phyloP scores from a whole-genome alignment of 495 filamentous ascomycete genomes.

The Jackrogersella multiformis region DNA sequence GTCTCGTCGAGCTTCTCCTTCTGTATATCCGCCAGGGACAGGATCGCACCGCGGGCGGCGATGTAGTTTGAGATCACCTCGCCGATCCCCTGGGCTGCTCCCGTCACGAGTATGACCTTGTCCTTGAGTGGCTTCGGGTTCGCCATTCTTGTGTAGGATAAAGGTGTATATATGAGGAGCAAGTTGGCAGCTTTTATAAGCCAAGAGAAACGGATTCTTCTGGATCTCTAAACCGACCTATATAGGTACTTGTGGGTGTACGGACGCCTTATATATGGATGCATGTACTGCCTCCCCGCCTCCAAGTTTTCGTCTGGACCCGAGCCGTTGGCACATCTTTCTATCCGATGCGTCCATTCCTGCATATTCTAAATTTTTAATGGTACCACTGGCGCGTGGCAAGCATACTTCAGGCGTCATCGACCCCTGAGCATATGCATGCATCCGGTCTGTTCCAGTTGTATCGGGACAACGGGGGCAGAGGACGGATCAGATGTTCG shows the following conservation, averaged over 20 bases:
- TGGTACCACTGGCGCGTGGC: neutral
- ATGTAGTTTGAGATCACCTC: constrained; percentile 58
- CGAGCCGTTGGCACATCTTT: neutral
- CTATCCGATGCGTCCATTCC: neutral
- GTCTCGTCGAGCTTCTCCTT: constrained; percentile 41
- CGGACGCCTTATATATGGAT: neutral
- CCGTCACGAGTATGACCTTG: constrained; percentile 63
- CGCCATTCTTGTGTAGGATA: constrained; percentile 12
- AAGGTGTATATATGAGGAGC: neutral
- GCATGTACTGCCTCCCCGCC: neutral
- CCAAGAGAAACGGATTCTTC: neutral
- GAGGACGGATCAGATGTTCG: neutral
- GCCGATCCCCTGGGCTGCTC: constrained; percentile 61
- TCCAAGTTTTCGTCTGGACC: neutral
- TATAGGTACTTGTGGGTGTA: neutral
- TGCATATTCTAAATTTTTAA: neutral
- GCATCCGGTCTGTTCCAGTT: neutral
- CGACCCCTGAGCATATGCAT: neutral
- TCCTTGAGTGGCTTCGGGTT: constrained; percentile 21
- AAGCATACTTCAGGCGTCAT: neutral
- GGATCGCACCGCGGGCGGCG: constrained; percentile 54
- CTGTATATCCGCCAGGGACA: constrained; percentile 59
- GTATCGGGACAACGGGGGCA: neutral
- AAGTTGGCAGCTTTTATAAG: neutral
- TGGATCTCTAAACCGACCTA: neutral